Conservation (phyloP, 305 asterid species). For the Fraxinus platypoda region DNA sequence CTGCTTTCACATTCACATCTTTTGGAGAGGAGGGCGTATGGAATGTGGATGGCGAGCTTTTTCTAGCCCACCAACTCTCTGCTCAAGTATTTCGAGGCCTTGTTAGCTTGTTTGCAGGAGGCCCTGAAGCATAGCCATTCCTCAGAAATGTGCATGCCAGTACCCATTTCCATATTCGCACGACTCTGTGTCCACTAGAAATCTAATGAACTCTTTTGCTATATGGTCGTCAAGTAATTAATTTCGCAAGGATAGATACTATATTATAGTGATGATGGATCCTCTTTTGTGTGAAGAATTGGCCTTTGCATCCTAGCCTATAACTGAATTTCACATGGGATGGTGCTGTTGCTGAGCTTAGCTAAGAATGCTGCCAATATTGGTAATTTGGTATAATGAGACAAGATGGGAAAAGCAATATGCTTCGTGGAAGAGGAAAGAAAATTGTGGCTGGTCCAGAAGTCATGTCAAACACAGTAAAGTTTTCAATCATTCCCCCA, state of each 20-base stretch:
- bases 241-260: background rate
- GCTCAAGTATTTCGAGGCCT: constrained; percentile 97
- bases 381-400: background rate
- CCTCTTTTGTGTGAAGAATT: background rate
- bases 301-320: background rate
- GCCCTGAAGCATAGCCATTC: constrained; percentile 53
- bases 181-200: background rate
- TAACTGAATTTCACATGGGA: background rate
- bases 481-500: too few species aligned
- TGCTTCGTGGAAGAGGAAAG: background rate
- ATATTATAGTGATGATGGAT: background rate
- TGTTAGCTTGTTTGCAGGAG: constrained; percentile 76
- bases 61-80: constrained; percentile 77
- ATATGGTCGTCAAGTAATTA: background rate
- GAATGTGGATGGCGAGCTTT: constrained; percentile 92
- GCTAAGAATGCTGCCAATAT: background rate
- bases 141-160: background rate
- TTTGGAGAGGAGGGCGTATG: constrained; percentile 78
- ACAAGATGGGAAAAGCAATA: background rate
- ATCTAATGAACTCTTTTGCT: background rate
- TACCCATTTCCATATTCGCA: background rate
- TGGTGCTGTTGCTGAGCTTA: background rate
- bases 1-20: constrained; percentile 86
- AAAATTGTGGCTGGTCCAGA: constrained; percentile 6
- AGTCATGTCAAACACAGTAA: background rate